These are phyloP conservation scores for Penicillium malachiteum DNA, from an alignment of 495 filamentous ascomycete genomes.

Conservation along the genomic window DNA sequence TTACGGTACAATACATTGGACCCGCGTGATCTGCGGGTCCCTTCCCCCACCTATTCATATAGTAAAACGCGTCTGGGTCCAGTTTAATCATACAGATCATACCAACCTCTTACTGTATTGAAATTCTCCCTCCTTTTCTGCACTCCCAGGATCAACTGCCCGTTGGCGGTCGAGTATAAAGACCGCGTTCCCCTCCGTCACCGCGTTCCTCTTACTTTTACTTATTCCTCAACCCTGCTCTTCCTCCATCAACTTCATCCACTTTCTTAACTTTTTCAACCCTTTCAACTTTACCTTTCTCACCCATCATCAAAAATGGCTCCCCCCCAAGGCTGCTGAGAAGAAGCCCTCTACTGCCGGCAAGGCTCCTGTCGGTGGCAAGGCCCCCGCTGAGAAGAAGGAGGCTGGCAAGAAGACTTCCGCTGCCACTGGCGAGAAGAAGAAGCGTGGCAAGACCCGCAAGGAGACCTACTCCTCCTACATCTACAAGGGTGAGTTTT, in stretches of 20 bases:
- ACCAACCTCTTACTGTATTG: constrained; percentile 44
- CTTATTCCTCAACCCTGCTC: constrained; percentile 35
- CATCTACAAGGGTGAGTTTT: constrained; percentile 95
- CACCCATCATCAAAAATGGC: constrained; percentile 71
- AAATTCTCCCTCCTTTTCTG: constrained; percentile 49
- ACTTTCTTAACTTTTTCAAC: constrained; percentile 24
- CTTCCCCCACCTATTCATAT: constrained; percentile 6
- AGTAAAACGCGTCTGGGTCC: constrained; percentile 24
- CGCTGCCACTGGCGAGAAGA: constrained; percentile 93
- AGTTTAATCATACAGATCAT: constrained; percentile 54
- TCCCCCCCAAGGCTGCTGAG: constrained; percentile 87
- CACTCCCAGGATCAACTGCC: constrained; percentile 44
- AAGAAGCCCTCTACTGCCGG: constrained; percentile 96
- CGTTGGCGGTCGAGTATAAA: constrained; percentile 52
- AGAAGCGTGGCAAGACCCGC: constrained; percentile 99
- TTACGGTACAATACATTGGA: constrained; percentile 4
- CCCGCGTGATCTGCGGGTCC: constrained; percentile 21
- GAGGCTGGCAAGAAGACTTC: constrained; percentile 98
- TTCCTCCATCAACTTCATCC: constrained; percentile 33
- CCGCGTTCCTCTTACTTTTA: constrained; percentile 44
- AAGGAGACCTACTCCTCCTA: constrained; percentile 99
- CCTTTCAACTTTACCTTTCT: constrained; percentile 17
- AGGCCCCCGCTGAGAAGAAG: constrained; percentile 95
- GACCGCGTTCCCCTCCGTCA: constrained; percentile 46
- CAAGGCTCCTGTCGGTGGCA: constrained; percentile 89